Evolutionary conservation across 768 basidiomycete species (phyloP), one percentile per base, ranked within the genome.

Genomic region (Tylopilus subfusipes): DNA sequence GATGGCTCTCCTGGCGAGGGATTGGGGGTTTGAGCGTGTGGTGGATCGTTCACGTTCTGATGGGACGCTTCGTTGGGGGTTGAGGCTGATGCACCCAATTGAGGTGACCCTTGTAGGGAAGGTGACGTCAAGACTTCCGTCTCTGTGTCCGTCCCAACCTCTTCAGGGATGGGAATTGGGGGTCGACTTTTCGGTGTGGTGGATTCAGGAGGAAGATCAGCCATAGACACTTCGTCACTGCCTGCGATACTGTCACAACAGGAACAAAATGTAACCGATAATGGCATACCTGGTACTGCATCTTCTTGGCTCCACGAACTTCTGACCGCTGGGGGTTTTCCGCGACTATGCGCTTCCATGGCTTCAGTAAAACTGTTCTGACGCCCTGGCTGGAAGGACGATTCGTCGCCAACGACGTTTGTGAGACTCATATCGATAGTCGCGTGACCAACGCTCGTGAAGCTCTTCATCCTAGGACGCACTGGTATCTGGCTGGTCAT

Each of bases 401-500:
- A 59, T 19, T 61, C 68, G 19, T 63, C 64, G 31, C 55, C 57
- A 38, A 58, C 61, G 43, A 61, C 48, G n/a, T 60, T 42, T 4
- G 68, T 68, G 40, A 69, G 12, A 21, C 62, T 67, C 52, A 56
- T 56, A 53, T 61, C 56, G 16, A 58, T 68, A 4, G 57, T 31
- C 8, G 39, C 60, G 19, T 65, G 54, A 14, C 55, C 53, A 44
- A 56, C 39, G 42, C 44, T 55, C n/a, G 56, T 63, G 44, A 56
- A 62, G 5, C 52, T 57, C 60, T 76, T 77, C 48, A 67, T 60
- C 19, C 74, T 71, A 18, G 78, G 71, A 22, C 71, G 71, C 5
- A 79, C 70, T 14, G 81, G 80, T 50, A 82, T 79, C 29, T 74
- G 71, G 50, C 79, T 80, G 9, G 68, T 56, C 18, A 53, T 50